Evolutionary conservation across 2,329 filamentous ascomycete species (phyloP), one percentile per base, ranked within the genome.

Genomic region (Camptophora hylomeconis): DNA sequence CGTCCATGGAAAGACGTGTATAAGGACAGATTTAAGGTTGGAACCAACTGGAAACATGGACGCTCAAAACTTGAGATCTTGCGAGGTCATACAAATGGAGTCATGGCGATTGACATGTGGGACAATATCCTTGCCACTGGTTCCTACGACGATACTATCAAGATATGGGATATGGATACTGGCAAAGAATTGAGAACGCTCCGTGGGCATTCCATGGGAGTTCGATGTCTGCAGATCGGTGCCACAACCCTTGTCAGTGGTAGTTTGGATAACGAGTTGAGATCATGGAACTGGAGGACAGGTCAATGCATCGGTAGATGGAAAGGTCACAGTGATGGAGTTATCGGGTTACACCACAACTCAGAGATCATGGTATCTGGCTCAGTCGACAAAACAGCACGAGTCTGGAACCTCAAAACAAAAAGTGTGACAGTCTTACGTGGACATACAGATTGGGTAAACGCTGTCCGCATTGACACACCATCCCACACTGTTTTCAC

Each of bases 1-100:
- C 57, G 83, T 17, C 84, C 79, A 0, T 98, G 89, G 89, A 98
- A 98, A 55, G 84, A 92, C 37, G 82, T 98, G 1, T 98, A 98
- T 60, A 80, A 83, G 39, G 87, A 94, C 52, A 73, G 82, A 10
- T 95, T 87, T 65, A 89, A 87, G 52, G 84, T 98, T 26, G 87
- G 89, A 28, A 89, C 78, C 36, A 95, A 95, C 52, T 98, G 89
- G 89, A 92, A 93, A 52, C 84, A 92, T 40, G 87, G 89, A 3
- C 75, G 87, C 20, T 95, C 79, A 57, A 76, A 76, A 5, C 78
- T 81, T 42, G 84, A 78, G 49, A 72, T 80, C 8, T 83, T 98
- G 53, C 77, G 76, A 43, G 87, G 86, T 2, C 78, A 95, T 53
- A 76, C 72, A 7, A 94, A 94, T 49, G 87, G 87, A 20, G 75